phyloP scores from a whole-genome alignment of 2,329 filamentous ascomycete genomes.

The Pseudopithomyces chartarum region DNA sequence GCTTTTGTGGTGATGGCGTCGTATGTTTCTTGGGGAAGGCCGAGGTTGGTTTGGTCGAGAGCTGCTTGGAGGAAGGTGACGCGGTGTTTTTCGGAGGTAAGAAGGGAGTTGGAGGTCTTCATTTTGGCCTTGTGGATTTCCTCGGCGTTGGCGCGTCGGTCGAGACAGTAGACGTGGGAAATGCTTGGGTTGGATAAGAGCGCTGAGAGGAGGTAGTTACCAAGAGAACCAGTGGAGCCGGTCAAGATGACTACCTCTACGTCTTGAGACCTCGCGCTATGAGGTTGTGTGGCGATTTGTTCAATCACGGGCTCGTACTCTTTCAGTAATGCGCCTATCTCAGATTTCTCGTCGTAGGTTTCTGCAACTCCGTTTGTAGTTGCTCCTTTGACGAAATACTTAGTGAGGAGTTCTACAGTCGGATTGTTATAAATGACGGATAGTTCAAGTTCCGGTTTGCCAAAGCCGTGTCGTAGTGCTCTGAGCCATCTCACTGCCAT shows the following conservation, averaged over 20 bases:
- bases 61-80: constrained; percentile 16
- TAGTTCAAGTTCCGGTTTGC: constrained; percentile 4
- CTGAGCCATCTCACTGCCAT: constrained; percentile 16
- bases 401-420: constrained; percentile 4
- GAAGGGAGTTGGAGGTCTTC: constrained; percentile 4
- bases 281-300: not conserved
- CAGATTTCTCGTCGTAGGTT: not conserved
- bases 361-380: not conserved
- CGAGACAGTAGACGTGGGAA: constrained; percentile 25
- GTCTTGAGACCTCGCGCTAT: not conserved
- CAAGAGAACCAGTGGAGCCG: constrained; percentile 31
- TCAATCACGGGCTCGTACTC: constrained; percentile 7
- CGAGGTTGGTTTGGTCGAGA: constrained; percentile 38
- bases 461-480: constrained; percentile 14
- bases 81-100: not conserved
- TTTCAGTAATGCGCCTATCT: not conserved
- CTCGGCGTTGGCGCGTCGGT: constrained; percentile 22
- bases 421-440: constrained; percentile 13
- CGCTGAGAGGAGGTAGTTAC: constrained; percentile 24
- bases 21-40: constrained; percentile 37
- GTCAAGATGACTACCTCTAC: constrained; percentile 25
- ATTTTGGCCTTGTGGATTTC: constrained; percentile 7
- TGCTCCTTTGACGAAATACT: not conserved
- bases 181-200: constrained; percentile 20
- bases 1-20: constrained; percentile 25